Conservation (phyloP, 352 stramenopile genomes). For the Aphanomyces invadans region DNA sequence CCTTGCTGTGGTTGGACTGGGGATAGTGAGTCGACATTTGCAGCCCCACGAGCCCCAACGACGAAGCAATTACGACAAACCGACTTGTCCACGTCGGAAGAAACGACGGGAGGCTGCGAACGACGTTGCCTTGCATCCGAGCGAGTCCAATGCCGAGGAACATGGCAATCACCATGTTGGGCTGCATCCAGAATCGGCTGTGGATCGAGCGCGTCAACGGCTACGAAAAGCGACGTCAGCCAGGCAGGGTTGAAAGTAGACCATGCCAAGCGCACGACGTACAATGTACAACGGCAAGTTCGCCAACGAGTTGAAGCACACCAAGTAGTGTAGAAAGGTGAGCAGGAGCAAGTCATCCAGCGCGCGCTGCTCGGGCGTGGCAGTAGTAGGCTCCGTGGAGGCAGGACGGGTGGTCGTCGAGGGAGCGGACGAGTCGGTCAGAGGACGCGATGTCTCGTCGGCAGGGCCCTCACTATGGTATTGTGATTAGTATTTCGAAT, state of each 20-base stretch:
- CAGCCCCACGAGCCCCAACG: not conserved
- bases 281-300: slow-evolving; percentile 70
- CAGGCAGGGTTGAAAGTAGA: slow-evolving; percentile 30
- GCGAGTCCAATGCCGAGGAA: slow-evolving; percentile 40
- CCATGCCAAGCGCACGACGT: too few species aligned
- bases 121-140: slow-evolving; percentile 22
- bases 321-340: slow-evolving; percentile 50
- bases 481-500: too few species aligned
- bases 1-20: slow-evolving; percentile 15
- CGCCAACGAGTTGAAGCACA: slow-evolving; percentile 61
- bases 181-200: slow-evolving; percentile 58
- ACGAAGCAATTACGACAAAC: not conserved
- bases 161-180: slow-evolving; percentile 62
- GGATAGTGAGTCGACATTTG: slow-evolving; percentile 15
- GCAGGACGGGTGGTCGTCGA: not conserved
- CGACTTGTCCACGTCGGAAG: not conserved
- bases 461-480: too few species aligned
- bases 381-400: not conserved
- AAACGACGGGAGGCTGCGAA: too few species aligned
- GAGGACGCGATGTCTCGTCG: not conserved
- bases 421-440: not conserved
- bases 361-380: not conserved
- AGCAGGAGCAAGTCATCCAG: slow-evolving; percentile 30
- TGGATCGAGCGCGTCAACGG: slow-evolving; percentile 10
- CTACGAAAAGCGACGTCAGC: not conserved